Conservation (phyloP, 2,329 filamentous ascomycete species). For the Hypoxylon sp. region DNA sequence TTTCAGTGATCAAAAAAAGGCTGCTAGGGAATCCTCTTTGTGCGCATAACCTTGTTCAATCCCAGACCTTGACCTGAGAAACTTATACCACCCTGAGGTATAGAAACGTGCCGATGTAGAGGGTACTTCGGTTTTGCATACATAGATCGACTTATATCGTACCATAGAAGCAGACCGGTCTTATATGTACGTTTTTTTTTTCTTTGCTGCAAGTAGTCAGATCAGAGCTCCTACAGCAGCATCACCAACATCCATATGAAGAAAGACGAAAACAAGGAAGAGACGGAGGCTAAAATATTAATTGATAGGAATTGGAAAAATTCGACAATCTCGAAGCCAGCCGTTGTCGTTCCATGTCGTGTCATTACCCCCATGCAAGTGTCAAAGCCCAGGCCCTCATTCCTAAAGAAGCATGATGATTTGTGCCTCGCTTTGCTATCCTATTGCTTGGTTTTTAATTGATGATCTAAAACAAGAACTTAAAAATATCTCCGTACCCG, state of each 20-base stretch:
- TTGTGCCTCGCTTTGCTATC: slow-evolving; percentile 13
- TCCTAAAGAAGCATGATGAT: slow-evolving; percentile 23
- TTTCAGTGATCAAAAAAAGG: slow-evolving; percentile 15
- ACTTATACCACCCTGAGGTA: slow-evolving; percentile 26
- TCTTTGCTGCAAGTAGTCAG: slow-evolving; percentile 36
- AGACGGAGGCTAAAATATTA: slow-evolving; percentile 13
- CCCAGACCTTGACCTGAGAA: slow-evolving; percentile 30
- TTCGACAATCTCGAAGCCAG: slow-evolving; percentile 11
- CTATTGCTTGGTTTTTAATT: slow-evolving; percentile 17
- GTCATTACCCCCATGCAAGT: slow-evolving; percentile 33
- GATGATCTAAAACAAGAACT: too few relatives aligned
- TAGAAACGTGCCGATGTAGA: slow-evolving; percentile 25
- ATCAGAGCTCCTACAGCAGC: slow-evolving; percentile 17
- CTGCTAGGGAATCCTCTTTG: slow-evolving; percentile 24
- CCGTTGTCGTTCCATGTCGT: slow-evolving; percentile 35
- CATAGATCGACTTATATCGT: slow-evolving; percentile 19
- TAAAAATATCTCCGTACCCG: too few relatives aligned
- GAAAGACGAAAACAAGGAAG: slow-evolving; percentile 16
- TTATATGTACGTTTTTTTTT: too few relatives aligned
- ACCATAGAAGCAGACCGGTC: slow-evolving; percentile 33
- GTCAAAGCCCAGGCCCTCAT: slow-evolving; percentile 31
- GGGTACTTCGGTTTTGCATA: slow-evolving; percentile 19
- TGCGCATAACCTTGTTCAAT: slow-evolving; percentile 35
- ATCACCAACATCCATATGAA: slow-evolving; percentile 8
- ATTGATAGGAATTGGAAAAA: slow-evolving; percentile 26